Percentiles rank a stretch among this genome's conserved stretches.
These are phyloP conservation scores for Backusella liffmaniae DNA, from an alignment of 192 early-diverging fungal species.

Conservation along the genomic window DNA sequence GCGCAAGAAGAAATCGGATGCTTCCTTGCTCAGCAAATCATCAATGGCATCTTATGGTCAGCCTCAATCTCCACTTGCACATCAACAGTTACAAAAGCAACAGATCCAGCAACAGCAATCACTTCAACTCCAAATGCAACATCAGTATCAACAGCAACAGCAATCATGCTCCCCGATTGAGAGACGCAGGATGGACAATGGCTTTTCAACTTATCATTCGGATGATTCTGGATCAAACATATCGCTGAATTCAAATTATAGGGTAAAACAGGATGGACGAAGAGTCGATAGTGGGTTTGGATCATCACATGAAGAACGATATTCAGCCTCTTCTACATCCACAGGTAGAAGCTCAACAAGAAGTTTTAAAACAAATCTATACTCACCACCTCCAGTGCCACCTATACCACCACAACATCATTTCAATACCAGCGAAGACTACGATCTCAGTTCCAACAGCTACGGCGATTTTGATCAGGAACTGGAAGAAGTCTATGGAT, in stretches of 20 bases:
- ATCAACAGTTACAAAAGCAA: neutral
- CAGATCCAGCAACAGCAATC: neutral
- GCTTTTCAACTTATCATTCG: conserved; percentile 10
- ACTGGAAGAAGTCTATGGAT: conserved; percentile 28
- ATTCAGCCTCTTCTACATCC: conserved; percentile 22
- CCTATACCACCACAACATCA: conserved; percentile 22
- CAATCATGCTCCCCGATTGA: neutral
- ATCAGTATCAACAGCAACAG: neutral
- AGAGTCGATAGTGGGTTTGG: conserved; percentile 41
- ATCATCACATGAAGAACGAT: conserved; percentile 30
- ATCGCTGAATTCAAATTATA: conserved; percentile 18
- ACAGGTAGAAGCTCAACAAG: conserved; percentile 20
- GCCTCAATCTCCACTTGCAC: neutral
- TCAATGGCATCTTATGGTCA: neutral
- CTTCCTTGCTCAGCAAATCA: neutral
- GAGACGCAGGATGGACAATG: conserved; percentile 20
- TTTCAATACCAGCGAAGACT: neutral
- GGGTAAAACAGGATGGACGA: conserved; percentile 18
- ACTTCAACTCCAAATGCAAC: neutral
- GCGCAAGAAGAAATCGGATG: neutral
- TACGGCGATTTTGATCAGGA: conserved; percentile 23
- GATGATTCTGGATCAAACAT: conserved; percentile 20
- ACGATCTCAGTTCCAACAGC: neutral
- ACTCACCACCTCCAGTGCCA: conserved; percentile 33
- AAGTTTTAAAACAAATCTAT: conserved; percentile 20